phyloP scores from a whole-genome alignment of 345 rosid species.

The Acer campestre region DNA sequence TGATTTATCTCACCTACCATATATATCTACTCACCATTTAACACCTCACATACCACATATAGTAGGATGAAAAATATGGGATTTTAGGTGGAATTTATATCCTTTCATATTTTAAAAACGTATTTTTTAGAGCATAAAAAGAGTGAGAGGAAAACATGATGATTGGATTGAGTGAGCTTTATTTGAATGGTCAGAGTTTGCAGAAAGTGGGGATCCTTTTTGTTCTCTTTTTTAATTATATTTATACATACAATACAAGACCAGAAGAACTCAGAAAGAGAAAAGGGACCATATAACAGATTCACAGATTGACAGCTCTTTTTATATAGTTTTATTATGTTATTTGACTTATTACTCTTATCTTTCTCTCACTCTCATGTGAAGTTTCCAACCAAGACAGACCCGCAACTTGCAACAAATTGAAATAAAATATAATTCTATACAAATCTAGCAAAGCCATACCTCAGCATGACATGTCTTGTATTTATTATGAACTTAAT shows the following conservation, averaged over 20 bases:
- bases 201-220: background rate
- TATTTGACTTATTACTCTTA: too few species aligned
- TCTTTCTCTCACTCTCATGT: background rate
- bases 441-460: background rate
- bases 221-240: background rate
- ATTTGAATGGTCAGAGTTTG: background rate
- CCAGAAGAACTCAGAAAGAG: background rate
- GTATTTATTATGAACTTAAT: too few species aligned
- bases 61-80: too few species aligned
- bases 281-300: background rate
- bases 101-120: too few species aligned
- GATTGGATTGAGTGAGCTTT: background rate
- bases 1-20: too few species aligned
- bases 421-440: background rate
- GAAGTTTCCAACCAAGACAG: background rate
- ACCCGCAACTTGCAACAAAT: background rate
- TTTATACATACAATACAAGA: too few species aligned
- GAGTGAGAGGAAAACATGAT: background rate
- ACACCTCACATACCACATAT: too few species aligned
- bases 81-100: too few species aligned
- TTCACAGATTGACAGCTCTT: background rate
- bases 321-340: too few species aligned
- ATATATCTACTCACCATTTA: too few species aligned
- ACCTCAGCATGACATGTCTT: background rate
- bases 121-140: too few species aligned